Percentiles rank a stretch among this genome's conserved stretches.
These are phyloP conservation scores for Leccinum variicolor DNA, from an alignment of 768 basidiomycete species.

Conservation along the genomic window DNA sequence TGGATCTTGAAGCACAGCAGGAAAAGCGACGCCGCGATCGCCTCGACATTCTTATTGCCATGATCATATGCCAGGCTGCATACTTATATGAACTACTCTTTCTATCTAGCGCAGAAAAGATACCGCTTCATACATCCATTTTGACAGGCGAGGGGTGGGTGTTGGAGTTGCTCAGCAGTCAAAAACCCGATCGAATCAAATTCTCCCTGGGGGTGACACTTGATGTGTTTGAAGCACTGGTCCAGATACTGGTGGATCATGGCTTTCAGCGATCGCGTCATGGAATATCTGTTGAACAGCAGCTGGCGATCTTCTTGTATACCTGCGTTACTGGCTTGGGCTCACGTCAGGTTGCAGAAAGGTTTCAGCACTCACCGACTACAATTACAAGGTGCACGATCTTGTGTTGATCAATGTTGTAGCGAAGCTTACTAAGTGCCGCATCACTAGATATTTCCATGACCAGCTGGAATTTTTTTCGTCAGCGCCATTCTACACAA, in stretches of 20 bases:
- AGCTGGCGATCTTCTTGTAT: too few species aligned
- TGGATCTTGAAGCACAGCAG: too few species aligned
- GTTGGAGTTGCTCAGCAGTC: too few species aligned
- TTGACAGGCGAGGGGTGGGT: slow-evolving; percentile 2
- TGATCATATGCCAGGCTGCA: too few species aligned
- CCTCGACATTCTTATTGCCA: too few species aligned
- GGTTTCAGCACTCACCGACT: not conserved
- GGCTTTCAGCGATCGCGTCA: not conserved
- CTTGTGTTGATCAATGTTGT: not conserved
- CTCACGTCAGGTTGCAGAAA: slow-evolving; percentile 1
- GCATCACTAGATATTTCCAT: slow-evolving; percentile 10
- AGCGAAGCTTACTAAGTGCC: not conserved
- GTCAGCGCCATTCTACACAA: not conserved
- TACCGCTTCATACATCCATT: slow-evolving; percentile 2
- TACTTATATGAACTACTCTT: too few species aligned
- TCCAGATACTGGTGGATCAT: not conserved
- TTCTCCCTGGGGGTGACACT: not conserved
- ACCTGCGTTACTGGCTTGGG: not conserved
- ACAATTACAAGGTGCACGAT: not conserved
- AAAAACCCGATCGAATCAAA: too few species aligned
- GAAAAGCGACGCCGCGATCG: too few species aligned
- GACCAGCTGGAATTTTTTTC: slow-evolving; percentile 5
- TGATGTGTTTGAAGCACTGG: not conserved
- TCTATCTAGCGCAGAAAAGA: not conserved
- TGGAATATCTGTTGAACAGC: not conserved